Evolutionary conservation across 371 early-diverging fungal genomes (phyloP), one percentile per base, ranked within the genome.

Genomic region (Umbelopsis sp.): DNA sequence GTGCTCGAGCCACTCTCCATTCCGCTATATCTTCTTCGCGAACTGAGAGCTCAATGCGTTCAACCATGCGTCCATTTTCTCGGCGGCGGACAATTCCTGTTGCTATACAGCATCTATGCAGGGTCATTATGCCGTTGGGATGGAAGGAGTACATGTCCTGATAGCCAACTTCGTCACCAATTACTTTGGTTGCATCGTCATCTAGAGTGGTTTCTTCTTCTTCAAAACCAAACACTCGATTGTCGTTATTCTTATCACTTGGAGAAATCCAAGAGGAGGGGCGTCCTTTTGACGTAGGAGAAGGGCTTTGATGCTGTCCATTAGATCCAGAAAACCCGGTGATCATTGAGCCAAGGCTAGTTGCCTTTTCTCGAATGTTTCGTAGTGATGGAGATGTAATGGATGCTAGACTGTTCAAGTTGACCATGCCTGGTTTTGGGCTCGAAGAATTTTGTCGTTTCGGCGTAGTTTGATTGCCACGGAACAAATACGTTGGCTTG

Each of bases 111-210:
- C 84, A 86, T 14, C 88, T 83, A 69, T 86, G 87, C 4, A 88
- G 65, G 3, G 88, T 88, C 20, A 88, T 73, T 11, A 86, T 74
- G 35, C 88, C 88, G 1, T 74, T 66, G 0, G 88, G 88, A 68
- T 86, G 87, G 48, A 88, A 86, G 0, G 87, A 84, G 50, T 86
- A 88, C 10, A 88, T 72, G 50, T 88, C 88, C 63, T 85, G 85
- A 66, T 84, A 86, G 24, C 87, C 87, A 18, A 80, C 75, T 37
- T 76, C 77, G 63, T 84, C 84, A 65, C 75, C 74, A 9, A 77
- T 71, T 63, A 74, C 73, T 65, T 76, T 78, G 11, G 73, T 65
- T 6, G 73, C 72, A 68, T 80, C 80, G 14, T 70, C 72, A 3
- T 70, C 74, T 10, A 72, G 44, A 12, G 72, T 52, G 18, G 77